These are phyloP conservation scores for Croton laevigatus DNA, from an alignment of 441 rosid species.

Conservation along the genomic window DNA sequence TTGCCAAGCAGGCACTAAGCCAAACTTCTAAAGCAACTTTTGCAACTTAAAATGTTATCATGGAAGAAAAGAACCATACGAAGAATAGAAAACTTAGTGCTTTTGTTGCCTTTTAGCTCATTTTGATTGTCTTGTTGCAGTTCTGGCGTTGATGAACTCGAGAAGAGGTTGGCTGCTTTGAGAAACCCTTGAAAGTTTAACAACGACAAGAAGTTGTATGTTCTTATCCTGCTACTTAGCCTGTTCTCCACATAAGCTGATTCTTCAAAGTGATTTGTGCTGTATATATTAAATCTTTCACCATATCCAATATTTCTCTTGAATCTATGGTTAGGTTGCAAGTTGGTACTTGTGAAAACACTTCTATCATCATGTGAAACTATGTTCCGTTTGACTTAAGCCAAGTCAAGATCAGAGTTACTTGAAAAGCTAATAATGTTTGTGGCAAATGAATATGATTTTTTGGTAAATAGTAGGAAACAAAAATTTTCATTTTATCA, in stretches of 20 bases:
- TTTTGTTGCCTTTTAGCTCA: constrained; percentile 2
- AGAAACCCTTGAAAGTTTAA: constrained; percentile 59
- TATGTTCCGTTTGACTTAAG: neutral
- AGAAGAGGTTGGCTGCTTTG: constrained; percentile 87
- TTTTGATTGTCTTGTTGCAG: constrained; percentile 33
- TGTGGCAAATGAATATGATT: too few species aligned
- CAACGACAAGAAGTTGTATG: constrained; percentile 6
- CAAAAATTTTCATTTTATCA: too few species aligned
- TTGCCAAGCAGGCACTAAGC: too few species aligned
- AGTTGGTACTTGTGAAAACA: neutral
- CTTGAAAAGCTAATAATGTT: neutral
- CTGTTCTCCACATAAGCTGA: neutral
- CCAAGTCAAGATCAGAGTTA: neutral
- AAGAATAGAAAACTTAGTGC: neutral
- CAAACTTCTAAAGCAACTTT: neutral
- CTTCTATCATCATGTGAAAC: neutral
- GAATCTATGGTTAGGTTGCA: constrained; percentile 13
- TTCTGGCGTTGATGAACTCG: constrained; percentile 70
- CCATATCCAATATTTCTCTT: neutral
- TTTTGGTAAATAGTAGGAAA: too few species aligned
- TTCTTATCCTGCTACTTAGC: neutral
- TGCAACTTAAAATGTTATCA: neutral
- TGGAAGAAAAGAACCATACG: neutral
- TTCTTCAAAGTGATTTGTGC: constrained; percentile 10
- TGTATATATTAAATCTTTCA: constrained; percentile 21